These are phyloP conservation scores for Cephalotrichum gorgonifer DNA, from an alignment of 2,329 filamentous ascomycete species.

Conservation along the genomic window DNA sequence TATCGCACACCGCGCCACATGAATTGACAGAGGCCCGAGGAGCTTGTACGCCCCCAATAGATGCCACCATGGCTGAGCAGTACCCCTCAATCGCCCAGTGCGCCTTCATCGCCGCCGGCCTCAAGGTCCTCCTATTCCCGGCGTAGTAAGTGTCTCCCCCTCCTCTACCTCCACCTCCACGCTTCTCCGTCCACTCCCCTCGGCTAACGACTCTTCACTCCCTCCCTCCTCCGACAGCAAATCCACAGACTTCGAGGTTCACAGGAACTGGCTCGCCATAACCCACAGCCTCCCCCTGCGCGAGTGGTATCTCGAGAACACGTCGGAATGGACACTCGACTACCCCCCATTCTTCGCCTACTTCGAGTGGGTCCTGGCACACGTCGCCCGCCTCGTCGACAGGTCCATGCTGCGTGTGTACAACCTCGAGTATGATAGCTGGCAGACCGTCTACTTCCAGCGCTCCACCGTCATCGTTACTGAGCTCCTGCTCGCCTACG, in stretches of 20 bases:
- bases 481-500: slow-evolving; percentile 75
- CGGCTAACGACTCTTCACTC: not conserved
- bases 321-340: slow-evolving; percentile 98
- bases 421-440: slow-evolving; percentile 78
- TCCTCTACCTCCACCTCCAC: not conserved
- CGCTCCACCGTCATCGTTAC: slow-evolving; percentile 76
- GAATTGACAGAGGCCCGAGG: too few species aligned
- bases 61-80: slow-evolving; percentile 57
- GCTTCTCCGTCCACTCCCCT: not conserved
- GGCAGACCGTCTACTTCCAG: slow-evolving; percentile 92
- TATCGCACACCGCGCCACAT: too few species aligned
- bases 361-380: slow-evolving; percentile 89
- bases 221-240: slow-evolving; percentile 52
- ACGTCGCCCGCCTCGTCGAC: slow-evolving; percentile 67
- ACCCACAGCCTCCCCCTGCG: slow-evolving; percentile 79
- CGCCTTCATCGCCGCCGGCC: slow-evolving; percentile 72
- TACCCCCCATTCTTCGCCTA: slow-evolving; percentile 97
- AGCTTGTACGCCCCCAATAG: too few species aligned
- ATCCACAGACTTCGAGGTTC: slow-evolving; percentile 98
- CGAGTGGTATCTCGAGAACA: slow-evolving; percentile 95
- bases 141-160: slow-evolving; percentile 64
- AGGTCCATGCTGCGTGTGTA: slow-evolving; percentile 71
- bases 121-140: slow-evolving; percentile 88
- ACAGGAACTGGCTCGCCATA: slow-evolving; percentile 96
- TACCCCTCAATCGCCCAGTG: slow-evolving; percentile 86